Percentiles rank a stretch among this genome's conserved stretches.
phyloP scores from a whole-genome alignment of 2,329 filamentous ascomycete species.

The Colletotrichum tropicicola region DNA sequence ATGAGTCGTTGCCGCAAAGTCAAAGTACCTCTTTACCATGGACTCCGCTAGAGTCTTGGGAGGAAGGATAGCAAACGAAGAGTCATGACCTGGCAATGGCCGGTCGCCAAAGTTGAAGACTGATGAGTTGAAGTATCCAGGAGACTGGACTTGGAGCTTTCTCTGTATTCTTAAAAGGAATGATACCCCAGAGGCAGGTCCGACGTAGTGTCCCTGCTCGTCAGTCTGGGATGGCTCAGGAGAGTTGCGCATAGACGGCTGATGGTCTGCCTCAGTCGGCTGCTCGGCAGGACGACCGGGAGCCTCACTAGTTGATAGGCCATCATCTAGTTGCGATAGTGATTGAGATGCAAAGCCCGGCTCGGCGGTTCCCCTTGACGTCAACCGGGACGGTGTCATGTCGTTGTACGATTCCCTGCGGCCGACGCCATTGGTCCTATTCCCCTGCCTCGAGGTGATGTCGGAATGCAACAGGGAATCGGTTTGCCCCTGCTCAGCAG shows the following conservation, averaged over 20 bases:
- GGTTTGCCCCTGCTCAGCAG: background rate
- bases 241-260: conserved; percentile 21
- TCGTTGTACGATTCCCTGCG: background rate
- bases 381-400: background rate
- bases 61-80: conserved; percentile 49
- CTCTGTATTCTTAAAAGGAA: conserved; percentile 39
- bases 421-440: background rate
- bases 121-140: conserved; percentile 48
- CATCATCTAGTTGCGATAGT: background rate
- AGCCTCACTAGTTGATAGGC: background rate
- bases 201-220: conserved; percentile 41
- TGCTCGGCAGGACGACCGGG: background rate
- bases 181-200: conserved; percentile 40
- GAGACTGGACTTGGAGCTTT: conserved; percentile 52
- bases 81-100: conserved; percentile 50
- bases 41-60: conserved; percentile 43
- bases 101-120: conserved; percentile 61
- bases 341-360: background rate
- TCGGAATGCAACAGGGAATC: background rate
- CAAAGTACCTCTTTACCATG: conserved; percentile 61
- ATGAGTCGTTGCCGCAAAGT: conserved; percentile 64
- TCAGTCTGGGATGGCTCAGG: conserved; percentile 40
- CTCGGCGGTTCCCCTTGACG: background rate
- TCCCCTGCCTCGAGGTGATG: background rate
- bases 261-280: background rate